Conservation (phyloP, 148 eudicot species). For the Diospyros kaki region DNA sequence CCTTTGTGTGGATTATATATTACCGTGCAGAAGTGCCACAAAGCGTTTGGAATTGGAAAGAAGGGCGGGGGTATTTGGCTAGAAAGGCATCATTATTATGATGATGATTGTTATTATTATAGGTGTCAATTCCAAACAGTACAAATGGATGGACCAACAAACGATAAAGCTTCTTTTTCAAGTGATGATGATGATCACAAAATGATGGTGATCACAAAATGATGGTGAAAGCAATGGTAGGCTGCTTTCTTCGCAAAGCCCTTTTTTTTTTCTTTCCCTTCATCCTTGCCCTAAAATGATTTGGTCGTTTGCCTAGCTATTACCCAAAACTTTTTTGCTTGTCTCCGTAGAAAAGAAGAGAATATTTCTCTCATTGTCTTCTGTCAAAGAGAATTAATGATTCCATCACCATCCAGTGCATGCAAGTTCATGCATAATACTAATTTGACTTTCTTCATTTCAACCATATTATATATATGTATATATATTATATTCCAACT, state of each 20-base stretch:
- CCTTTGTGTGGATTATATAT: no score
- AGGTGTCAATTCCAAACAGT: neutral
- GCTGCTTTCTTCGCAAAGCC: slow-evolving; percentile 4
- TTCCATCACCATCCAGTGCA: slow-evolving; percentile 3
- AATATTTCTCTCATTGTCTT: neutral
- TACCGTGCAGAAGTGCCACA: no score
- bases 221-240: slow-evolving; percentile 8
- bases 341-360: neutral
- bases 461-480: no score
- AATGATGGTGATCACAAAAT: slow-evolving; percentile 15
- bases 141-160: slow-evolving; percentile 2
- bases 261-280: slow-evolving; percentile 14
- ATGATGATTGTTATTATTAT: no score
- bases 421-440: neutral
- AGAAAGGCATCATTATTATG: no score
- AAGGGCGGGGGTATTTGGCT: no score
- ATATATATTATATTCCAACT: no score
- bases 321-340: neutral
- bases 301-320: slow-evolving; percentile 15
- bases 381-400: neutral
- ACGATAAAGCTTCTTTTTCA: slow-evolving; percentile 23
- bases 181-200: slow-evolving; percentile 19
- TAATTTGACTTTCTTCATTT: no score
- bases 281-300: slow-evolving; percentile 19
- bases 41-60: no score